Evolutionary conservation across 2,329 filamentous ascomycete genomes (phyloP), one percentile per base, ranked within the genome.

Genomic region (Corinectria fuckeliana): DNA sequence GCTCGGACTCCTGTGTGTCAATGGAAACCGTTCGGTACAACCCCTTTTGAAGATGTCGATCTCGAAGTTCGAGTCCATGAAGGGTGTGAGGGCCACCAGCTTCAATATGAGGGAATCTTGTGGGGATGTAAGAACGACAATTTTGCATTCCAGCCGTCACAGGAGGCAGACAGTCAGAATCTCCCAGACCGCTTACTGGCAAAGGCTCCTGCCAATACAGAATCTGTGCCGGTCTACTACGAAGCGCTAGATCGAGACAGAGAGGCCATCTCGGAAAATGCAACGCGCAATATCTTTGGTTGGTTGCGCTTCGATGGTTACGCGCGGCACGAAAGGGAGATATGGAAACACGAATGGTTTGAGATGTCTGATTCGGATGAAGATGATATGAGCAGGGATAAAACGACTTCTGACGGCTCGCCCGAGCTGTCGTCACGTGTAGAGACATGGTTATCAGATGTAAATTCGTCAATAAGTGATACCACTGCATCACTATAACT

Each of bases 21-120:
- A 48, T 76, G 70, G 74, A 64, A 30, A 34, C 72, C 71, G 51
- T 72, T 74, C 58, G 72, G 74, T 11, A 58, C 42, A 42, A 74
- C 69, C 44, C 55, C 48, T 16, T 32, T 69, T 8, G 68, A 65
- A 52, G 66, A 73, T 58, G 66, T 65, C 36, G 69, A 74, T 50
- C 47, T 74, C 10, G 66, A 72, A 45, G 69, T 75, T 5, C 69
- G 69, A 34, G 39, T 41, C 47, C 70, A 75, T 61, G 64, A 63
- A 23, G 34, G 63, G 4, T 73, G 68, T 56, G 51, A 50, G 30
- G 60, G 49, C 25, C 69, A 74, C 51, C 23, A 56, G 47, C 68
- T 74, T 49, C 55, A 56, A 18, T 71, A 71, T 26, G 32, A 55
- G 48, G 63, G 62, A 14, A 69, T 68, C 50, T 20, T 21, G 5